Evolutionary conservation across 1,139 yeast genomes (phyloP), one percentile per base, ranked within the genome.

Genomic region (Magnusiomyces tetraspermus): DNA sequence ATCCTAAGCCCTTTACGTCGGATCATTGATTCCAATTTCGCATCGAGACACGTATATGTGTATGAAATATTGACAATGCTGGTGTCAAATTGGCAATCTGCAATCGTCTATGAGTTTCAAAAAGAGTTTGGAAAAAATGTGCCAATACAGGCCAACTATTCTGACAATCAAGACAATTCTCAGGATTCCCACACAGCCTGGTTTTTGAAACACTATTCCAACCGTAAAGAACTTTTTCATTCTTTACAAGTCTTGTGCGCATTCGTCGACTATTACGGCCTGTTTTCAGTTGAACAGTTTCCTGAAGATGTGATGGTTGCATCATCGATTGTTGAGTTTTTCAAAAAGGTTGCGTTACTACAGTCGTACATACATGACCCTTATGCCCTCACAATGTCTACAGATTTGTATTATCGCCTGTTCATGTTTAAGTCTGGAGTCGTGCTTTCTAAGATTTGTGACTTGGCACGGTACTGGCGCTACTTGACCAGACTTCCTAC

Each of bases 381-480:
- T 2, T 46, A 59, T 2, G 61, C 60, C 30, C 55, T 76, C 17
- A 66, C 76, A 0, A 63, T 76, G 0, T 74, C 79, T 0, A 73
- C 76, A 0, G 55, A 70, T 1, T 51, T 79, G 15, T 60, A 71
- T 0, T 73, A 75, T 53, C 57, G 67, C 1, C 58, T 75, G 5
- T 58, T 75, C 10, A 68, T 77, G 43, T 65, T 68, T 43, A 65
- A 60, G 36, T 73, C 75, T 54, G 76, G 85, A 1, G 57, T 75
- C 0, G 59, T 76, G 1, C 63, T 77, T 3, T 76, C 83, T 2
- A 73, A 72, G 37, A 54, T 74, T 1, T 78, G 85, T 61, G 74
- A 73, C 2, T 79, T 76, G 61, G 63, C 83, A 22, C 69, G 77
- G 2, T 67, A 66, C 49, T 67, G 76, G 48, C 38, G 38, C 10